These are phyloP conservation scores for Paramyrothecium roridum DNA, from an alignment of 2,329 filamentous ascomycete genomes.

Conservation along the genomic window DNA sequence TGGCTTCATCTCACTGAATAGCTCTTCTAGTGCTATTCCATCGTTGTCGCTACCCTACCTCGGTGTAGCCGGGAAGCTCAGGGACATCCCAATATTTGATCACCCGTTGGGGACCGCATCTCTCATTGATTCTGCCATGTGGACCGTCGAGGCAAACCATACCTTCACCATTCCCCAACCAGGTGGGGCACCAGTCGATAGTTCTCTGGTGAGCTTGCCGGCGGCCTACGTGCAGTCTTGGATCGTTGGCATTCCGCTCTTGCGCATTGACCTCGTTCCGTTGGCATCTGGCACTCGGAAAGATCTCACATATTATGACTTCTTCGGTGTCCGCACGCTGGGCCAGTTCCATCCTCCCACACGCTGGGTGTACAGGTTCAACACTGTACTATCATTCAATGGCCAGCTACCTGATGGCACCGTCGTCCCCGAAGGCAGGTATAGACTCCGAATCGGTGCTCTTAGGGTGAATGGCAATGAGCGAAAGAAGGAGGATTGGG, in stretches of 20 bases:
- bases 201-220: background rate
- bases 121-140: background rate
- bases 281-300: background rate
- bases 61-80: background rate
- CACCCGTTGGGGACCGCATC: background rate
- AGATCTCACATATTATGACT: background rate
- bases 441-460: background rate
- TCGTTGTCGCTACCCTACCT: background rate
- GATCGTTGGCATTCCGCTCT: background rate
- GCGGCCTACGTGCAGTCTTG: background rate
- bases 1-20: background rate
- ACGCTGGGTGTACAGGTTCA: background rate
- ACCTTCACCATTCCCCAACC: background rate
- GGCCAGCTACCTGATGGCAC: background rate
- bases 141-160: background rate
- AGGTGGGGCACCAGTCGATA: background rate
- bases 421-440: background rate
- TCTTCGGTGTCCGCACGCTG: background rate
- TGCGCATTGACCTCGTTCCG: background rate
- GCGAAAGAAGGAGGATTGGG: background rate
- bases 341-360: background rate
- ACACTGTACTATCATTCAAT: background rate
- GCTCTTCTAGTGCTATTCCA: background rate
- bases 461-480: background rate
- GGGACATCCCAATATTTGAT: background rate